Conservation (phyloP, 768 basidiomycete species). For the Lactifluus subvellereus region DNA sequence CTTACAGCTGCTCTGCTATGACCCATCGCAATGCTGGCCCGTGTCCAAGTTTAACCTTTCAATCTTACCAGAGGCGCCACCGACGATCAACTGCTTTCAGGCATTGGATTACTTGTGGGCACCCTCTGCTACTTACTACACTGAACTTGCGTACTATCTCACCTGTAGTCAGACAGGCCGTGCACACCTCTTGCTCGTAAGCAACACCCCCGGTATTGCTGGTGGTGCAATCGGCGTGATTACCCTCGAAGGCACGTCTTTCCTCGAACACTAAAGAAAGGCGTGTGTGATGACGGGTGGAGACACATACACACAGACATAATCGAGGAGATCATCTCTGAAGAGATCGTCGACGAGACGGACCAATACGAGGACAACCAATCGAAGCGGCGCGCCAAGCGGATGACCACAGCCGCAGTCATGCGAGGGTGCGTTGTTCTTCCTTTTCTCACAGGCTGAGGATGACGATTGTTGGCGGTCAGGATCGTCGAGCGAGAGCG, state of each 20-base stretch:
- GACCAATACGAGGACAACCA: conserved; percentile 87
- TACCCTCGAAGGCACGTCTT: conserved; percentile 64
- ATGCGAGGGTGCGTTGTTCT: conserved; percentile 62
- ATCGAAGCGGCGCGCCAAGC: conserved; percentile 65
- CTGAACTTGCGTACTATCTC: background rate
- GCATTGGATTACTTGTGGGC: conserved; percentile 86
- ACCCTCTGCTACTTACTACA: background rate
- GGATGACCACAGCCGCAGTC: conserved; percentile 64
- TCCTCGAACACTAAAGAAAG: background rate
- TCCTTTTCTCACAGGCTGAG: background rate
- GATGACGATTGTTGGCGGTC: background rate
- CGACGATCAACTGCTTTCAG: conserved; percentile 90
- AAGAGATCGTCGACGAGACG: conserved; percentile 95
- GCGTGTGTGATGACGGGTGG: background rate
- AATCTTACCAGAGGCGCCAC: conserved; percentile 83
- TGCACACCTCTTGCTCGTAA: conserved; percentile 85
- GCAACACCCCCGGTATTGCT: conserved; percentile 70
- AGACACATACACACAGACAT: conserved; percentile 43
- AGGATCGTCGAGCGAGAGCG: conserved; percentile 55
- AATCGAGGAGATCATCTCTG: conserved; percentile 91
- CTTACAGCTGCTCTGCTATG: conserved; percentile 75
- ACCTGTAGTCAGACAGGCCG: conserved; percentile 78
- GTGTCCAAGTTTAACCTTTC: conserved; percentile 73
- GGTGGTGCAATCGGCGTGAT: conserved; percentile 90
- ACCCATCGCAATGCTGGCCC: conserved; percentile 71